Evolutionary conservation across 768 basidiomycete species (phyloP).

Genomic region (Sarcomyxa edulis): DNA sequence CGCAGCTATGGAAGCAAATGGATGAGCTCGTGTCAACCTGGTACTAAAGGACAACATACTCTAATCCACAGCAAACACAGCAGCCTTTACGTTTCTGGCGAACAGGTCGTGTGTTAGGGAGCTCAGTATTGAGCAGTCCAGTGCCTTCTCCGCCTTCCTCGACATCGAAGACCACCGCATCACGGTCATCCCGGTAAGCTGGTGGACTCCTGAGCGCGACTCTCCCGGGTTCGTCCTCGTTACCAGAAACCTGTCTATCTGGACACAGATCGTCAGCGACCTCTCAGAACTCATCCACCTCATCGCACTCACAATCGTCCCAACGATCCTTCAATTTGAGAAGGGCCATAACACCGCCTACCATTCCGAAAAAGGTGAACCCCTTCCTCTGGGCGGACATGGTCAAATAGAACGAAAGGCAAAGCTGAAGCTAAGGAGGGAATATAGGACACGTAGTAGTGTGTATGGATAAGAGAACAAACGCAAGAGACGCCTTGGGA

Average conservation of each 20-base stretch:
- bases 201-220: slow-evolving; percentile 21
- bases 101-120: slow-evolving; percentile 20
- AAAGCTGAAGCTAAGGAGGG: too few relatives aligned
- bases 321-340: slow-evolving; percentile 42
- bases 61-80: slow-evolving; percentile 47
- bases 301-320: slow-evolving; percentile 35
- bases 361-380: slow-evolving; percentile 35
- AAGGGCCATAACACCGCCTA: slow-evolving; percentile 37
- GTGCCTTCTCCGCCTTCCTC: slow-evolving; percentile 25
- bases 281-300: too few relatives aligned
- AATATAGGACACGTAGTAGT: too few relatives aligned
- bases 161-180: slow-evolving; percentile 7
- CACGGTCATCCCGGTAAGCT: slow-evolving; percentile 13
- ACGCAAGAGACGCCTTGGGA: too few relatives aligned
- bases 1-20: slow-evolving; percentile 32
- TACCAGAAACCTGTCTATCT: slow-evolving; percentile 39
- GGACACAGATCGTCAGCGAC: slow-evolving; percentile 1
- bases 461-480: too few relatives aligned
- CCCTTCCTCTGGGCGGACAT: slow-evolving; percentile 11
- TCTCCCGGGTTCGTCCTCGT: slow-evolving; percentile 38
- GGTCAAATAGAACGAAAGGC: slow-evolving; percentile 4
- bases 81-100: slow-evolving; percentile 29
- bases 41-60: slow-evolving; percentile 26
- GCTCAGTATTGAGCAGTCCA: slow-evolving; percentile 27
- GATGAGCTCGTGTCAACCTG: background rate